Evolutionary conservation across 208 protist genomes (phyloP).

Genomic region (Angomonas deanei): DNA sequence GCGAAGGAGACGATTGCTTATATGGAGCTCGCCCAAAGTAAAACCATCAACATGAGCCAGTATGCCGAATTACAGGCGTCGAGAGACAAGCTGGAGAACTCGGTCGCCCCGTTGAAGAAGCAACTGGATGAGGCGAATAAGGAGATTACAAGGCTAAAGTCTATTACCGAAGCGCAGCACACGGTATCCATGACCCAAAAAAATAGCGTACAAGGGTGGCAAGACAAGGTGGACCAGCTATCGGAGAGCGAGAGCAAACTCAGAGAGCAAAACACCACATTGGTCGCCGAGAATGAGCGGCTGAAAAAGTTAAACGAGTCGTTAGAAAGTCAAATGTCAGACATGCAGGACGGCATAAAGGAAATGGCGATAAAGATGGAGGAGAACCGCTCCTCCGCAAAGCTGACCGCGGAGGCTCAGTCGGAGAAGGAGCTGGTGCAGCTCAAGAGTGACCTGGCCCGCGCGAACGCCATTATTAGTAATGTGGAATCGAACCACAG

Average conservation of each 20-base stretch:
- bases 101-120: conserved; percentile 55
- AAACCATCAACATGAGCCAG: conserved; percentile 76
- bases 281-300: conserved; percentile 54
- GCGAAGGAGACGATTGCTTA: conserved; percentile 87
- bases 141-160: conserved; percentile 54
- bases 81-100: conserved; percentile 67
- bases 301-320: conserved; percentile 57
- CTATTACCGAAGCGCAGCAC: conserved; percentile 62
- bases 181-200: conserved; percentile 44
- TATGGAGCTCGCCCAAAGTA: conserved; percentile 79
- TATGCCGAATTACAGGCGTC: conserved; percentile 71
- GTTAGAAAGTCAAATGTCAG: conserved; percentile 70
- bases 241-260: conserved; percentile 58
- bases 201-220: conserved; percentile 52
- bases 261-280: conserved; percentile 35
- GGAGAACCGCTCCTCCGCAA: conserved; percentile 35
- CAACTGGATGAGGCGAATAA: conserved; percentile 59
- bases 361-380: conserved; percentile 83
- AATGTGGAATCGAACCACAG: conserved; percentile 22
- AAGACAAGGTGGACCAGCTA: conserved; percentile 45
- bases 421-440: conserved; percentile 41
- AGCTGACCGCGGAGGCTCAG: conserved; percentile 30
- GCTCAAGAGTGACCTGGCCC: conserved; percentile 33
- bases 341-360: conserved; percentile 83
- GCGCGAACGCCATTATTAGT: conserved; percentile 32